Conservation (phyloP, 805 yeast genomes). For the Scheffersomyces ergatensis region DNA sequence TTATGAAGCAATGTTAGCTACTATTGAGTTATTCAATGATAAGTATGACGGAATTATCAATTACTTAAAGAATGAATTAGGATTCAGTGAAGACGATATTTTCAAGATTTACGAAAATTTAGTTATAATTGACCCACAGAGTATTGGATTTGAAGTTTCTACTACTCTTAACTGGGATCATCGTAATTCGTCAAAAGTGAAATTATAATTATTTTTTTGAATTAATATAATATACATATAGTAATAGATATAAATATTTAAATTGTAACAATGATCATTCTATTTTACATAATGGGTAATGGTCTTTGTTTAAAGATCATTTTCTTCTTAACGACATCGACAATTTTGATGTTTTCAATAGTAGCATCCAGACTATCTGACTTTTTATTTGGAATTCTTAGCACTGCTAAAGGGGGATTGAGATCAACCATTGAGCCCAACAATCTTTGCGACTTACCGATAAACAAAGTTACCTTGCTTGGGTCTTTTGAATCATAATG, state of each 20-base stretch:
- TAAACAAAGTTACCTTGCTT: conserved; percentile 51
- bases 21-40: conserved; percentile 50
- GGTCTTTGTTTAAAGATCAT: conserved; percentile 68
- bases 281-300: conserved; percentile 65
- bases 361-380: conserved; percentile 12
- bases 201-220: conserved; percentile 3
- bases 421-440: conserved; percentile 59
- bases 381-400: conserved; percentile 39
- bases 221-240: background rate
- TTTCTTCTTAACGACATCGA: conserved; percentile 60
- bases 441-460: conserved; percentile 70
- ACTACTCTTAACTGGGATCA: conserved; percentile 12
- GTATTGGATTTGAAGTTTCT: conserved; percentile 10
- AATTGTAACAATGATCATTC: background rate
- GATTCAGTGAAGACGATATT: conserved; percentile 46
- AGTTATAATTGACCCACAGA: conserved; percentile 17
- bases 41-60: conserved; percentile 54
- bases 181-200: conserved; percentile 9
- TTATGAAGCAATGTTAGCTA: conserved; percentile 67
- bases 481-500: conserved; percentile 40
- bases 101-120: conserved; percentile 22
- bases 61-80: conserved; percentile 45
- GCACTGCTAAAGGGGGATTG: conserved; percentile 63
- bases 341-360: conserved; percentile 42
- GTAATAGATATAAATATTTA: background rate